Base-by-base conservation (phyloP, 768 basidiomycete species). In the Leccinum subtestaceum region DNA sequence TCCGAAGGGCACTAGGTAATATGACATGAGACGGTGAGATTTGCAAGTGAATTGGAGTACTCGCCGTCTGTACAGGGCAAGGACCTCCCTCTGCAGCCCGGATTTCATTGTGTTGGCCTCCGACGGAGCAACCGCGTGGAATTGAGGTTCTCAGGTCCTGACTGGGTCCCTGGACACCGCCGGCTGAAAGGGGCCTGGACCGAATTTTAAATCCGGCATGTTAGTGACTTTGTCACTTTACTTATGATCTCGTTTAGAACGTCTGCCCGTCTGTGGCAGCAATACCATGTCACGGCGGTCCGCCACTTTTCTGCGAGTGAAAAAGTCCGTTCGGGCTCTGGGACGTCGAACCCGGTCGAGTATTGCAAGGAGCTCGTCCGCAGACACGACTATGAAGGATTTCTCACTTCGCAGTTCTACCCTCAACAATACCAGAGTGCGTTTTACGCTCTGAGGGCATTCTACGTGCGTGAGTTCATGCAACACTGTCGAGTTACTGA, bases 321-420 rank as follows among this genome's bases (percentile, higher is more conserved):
- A 40, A 55, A n/a, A 27, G 51, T 36, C 29, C 50, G 57, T 7
- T 62, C 62, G 2, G 56, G 52, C 13, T 61, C 63, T 32, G 72
- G 69, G 51, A 61, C 65, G 23, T 67, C 70, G 36, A 67, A 85
- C 63, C 81, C 87, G 43, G 68, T 73, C 15, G 78, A 77, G 47
- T 92, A 91, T 67, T 95, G 92, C 81, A 80, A 71, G 59, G 78
- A 84, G 38, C 76, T 89, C 57, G 87, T 94, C 55, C 85, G 79
- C 60, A 88, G 84, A 74, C 84, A 90, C 66, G 92, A 95, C 77
- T 90, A 93, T 69, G 90, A 93, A 53, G 86, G 88, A 15, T 92
- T 81, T 68, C 77, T 95, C 29, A 77, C 80, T 31, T 84, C 86
- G 5, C 85, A 85, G 45, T 83, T 90, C 70, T 93, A 84, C 67